Evolutionary conservation across 352 stramenopile species (phyloP), one percentile per base, ranked within the genome.

Genomic region (Phytopythium boreale): DNA sequence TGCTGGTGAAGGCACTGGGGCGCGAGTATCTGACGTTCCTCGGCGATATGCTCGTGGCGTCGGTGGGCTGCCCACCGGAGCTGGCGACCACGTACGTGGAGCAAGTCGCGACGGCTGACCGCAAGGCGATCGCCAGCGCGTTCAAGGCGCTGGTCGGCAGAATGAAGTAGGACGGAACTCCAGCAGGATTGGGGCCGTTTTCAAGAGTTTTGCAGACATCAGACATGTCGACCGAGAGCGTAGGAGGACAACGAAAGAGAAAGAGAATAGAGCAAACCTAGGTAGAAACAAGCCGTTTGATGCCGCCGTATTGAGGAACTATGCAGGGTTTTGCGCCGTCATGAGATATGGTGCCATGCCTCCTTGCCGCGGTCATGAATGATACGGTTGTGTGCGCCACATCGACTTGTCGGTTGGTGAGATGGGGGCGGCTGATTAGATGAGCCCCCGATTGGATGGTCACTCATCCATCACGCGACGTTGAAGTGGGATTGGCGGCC

Each of bases 131-230:
- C 49, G 64, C 80, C 44, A 72, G 67, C 39, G 76, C 76, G 55
- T 94, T 90, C 70, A 91, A 90, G 67, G 71, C 74, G 46, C 68
- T 93, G 46, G 76, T 89, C 58, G 72, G 71, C 31, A 70, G 77
- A 29, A 84, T 89, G 73, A 52, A 51, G 34, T 39, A 47, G 24
- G n/a, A 46, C 7, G 34, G 34, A 14, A 39, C 10, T 20, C n/a
- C 1, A 27, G n/a, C 14, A 51, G 20, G 9, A 36, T n/a, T 24
- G 55, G 17, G 10, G 20, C 11, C 37, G 14, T 17, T 12, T 43
- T 9, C n/a, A 24, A 29, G 44, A 24, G 47, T 29, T 51, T 51
- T 12, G 44, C 44, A 51, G 43, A 2, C 43, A 14, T 3, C 20
- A 2, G 43, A 49, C 43, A 19, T 26, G 43, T 26, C 43, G 2